phyloP scores from a whole-genome alignment of 192 early-diverging fungal species.

The Lobosporangium transversale region DNA sequence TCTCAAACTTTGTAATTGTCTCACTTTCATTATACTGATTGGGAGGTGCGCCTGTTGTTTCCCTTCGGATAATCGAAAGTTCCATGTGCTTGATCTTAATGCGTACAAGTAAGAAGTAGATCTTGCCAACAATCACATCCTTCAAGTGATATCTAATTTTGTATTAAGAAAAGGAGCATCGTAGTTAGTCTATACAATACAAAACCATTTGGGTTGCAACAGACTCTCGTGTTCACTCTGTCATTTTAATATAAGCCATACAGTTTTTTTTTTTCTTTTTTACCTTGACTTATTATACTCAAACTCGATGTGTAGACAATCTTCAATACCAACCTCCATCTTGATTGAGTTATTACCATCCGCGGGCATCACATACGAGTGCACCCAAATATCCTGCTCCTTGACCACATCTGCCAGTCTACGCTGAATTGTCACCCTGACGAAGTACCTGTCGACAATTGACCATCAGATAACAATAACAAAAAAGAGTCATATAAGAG shows the following conservation, averaged over 20 bases:
- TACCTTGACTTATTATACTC: constrained; percentile 99
- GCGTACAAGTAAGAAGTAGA: constrained; percentile 98
- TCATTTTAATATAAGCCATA: background rate
- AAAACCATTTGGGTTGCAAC: background rate
- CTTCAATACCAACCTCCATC: constrained; percentile 99
- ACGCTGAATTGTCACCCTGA: constrained; percentile 91
- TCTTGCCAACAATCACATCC: constrained; percentile 99
- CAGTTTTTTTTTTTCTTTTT: background rate
- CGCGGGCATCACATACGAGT: constrained; percentile 94
- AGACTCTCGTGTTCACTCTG: background rate
- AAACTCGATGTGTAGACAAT: constrained; percentile 99
- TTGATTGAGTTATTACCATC: constrained; percentile 94
- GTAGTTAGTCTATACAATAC: too few species aligned
- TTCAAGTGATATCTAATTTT: constrained; percentile 97
- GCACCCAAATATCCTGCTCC: constrained; percentile 98
- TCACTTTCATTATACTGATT: constrained; percentile 99
- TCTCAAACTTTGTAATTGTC: constrained; percentile 99
- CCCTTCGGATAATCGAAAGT: constrained; percentile 95
- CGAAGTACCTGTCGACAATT: constrained; percentile 77
- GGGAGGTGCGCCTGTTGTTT: constrained; percentile 95
- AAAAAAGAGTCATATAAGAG: too few species aligned
- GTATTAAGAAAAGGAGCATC: too few species aligned
- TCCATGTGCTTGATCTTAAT: constrained; percentile 99
- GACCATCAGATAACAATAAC: too few species aligned
- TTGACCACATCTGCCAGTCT: constrained; percentile 88